Conservation (phyloP, 345 rosid species). For the Punica granatum region DNA sequence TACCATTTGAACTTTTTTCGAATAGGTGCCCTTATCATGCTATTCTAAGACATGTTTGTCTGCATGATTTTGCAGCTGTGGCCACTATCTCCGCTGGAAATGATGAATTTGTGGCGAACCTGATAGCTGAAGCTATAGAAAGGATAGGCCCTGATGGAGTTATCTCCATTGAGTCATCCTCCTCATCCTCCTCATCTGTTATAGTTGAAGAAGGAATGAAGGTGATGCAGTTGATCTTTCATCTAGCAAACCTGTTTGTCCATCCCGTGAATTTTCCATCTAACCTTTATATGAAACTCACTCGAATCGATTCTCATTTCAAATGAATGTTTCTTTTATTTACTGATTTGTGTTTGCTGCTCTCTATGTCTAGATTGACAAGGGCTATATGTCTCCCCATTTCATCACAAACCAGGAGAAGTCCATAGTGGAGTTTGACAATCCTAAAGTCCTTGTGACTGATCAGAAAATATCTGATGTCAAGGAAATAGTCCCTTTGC, state of each 20-base stretch:
- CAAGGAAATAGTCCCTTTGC: slow-evolving; percentile 59
- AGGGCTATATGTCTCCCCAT: slow-evolving; percentile 72
- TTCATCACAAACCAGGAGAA: slow-evolving; percentile 82
- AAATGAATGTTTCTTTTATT: background rate
- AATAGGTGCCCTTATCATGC: background rate
- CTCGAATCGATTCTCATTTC: background rate
- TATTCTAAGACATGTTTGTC: background rate
- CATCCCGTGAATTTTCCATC: background rate
- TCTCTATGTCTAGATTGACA: slow-evolving; percentile 52
- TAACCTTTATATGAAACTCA: background rate
- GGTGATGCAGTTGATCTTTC: slow-evolving; percentile 27
- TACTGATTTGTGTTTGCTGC: background rate
- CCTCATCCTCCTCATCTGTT: slow-evolving; percentile 60
- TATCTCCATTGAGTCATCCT: slow-evolving; percentile 66
- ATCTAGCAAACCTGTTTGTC: background rate
- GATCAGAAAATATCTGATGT: slow-evolving; percentile 62
- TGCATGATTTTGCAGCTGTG: slow-evolving; percentile 49
- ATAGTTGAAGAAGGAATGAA: slow-evolving; percentile 82
- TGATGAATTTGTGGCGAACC: slow-evolving; percentile 60
- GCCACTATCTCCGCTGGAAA: slow-evolving; percentile 91
- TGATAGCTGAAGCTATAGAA: slow-evolving; percentile 65
- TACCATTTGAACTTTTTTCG: slow-evolving; percentile 2
- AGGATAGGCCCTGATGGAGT: slow-evolving; percentile 87
- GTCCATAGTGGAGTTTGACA: slow-evolving; percentile 69
- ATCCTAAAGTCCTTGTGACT: slow-evolving; percentile 68